Percentiles rank a stretch among this genome's conserved stretches.
Conservation (phyloP, 495 filamentous ascomycete species). For the Hypoxylon fuscum region DNA sequence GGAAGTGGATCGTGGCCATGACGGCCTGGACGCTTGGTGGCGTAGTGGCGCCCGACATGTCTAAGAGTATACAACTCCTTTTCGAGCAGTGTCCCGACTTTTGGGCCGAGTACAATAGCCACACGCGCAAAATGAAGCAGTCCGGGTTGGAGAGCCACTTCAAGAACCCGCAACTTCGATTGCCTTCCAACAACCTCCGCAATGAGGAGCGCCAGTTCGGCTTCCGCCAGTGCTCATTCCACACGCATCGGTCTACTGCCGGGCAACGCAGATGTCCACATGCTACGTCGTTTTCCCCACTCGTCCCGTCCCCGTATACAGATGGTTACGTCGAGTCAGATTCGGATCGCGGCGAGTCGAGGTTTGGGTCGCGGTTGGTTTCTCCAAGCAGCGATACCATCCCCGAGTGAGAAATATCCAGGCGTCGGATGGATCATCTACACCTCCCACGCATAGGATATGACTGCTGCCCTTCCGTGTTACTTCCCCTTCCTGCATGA, state of each 20-base stretch:
- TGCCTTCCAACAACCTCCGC: slow-evolving; percentile 54
- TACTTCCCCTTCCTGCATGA: too few species aligned
- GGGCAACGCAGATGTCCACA: slow-evolving; percentile 57
- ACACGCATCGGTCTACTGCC: slow-evolving; percentile 53
- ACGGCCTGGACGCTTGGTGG: slow-evolving; percentile 54
- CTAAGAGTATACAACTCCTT: slow-evolving; percentile 45
- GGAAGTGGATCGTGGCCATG: slow-evolving; percentile 61
- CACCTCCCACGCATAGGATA: too few species aligned
- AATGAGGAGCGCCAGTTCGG: slow-evolving; percentile 59
- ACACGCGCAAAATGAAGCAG: slow-evolving; percentile 53
- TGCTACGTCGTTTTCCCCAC: slow-evolving; percentile 27
- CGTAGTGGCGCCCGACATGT: slow-evolving; percentile 30
- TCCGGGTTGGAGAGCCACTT: slow-evolving; percentile 54
- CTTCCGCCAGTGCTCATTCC: slow-evolving; percentile 60
- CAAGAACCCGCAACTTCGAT: slow-evolving; percentile 60
- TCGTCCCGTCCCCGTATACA: slow-evolving; percentile 18
- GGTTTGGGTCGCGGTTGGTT: slow-evolving; percentile 24
- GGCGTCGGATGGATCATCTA: too few species aligned
- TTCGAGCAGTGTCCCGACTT: slow-evolving; percentile 51
- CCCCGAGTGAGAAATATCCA: slow-evolving; percentile 36
- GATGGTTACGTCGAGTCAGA: slow-evolving; percentile 37
- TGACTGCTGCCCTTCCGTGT: too few species aligned
- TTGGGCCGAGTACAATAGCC: slow-evolving; percentile 52
- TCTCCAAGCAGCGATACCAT: slow-evolving; percentile 37
- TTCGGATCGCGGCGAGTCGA: slow-evolving; percentile 37